These are phyloP conservation scores for Tulasnella sp. DNA, from an alignment of 768 basidiomycete genomes.

Conservation along the genomic window DNA sequence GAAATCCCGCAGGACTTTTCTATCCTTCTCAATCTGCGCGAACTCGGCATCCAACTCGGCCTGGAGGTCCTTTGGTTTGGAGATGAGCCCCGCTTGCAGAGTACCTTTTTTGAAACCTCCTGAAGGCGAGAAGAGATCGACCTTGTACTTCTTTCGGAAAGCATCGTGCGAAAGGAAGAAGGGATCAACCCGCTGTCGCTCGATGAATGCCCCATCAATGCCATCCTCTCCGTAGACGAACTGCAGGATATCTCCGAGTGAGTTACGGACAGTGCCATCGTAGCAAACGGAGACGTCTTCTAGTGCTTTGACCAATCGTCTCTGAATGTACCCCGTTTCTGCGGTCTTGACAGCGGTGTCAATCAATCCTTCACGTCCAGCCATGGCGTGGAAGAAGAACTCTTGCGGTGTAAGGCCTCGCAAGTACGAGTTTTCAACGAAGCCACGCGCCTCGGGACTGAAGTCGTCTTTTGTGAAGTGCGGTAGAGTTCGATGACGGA, in stretches of 20 bases:
- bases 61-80: conserved; percentile 78
- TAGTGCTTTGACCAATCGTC: conserved; percentile 93
- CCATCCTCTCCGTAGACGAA: conserved; percentile 98
- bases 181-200: conserved; percentile 89
- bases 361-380: conserved; percentile 96
- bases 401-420: conserved; percentile 96
- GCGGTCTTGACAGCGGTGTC: conserved; percentile 99
- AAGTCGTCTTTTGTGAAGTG: conserved; percentile 99
- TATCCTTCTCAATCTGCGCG: conserved; percentile 61
- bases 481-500: conserved; percentile 91
- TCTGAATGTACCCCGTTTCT: conserved; percentile 98
- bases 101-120: conserved; percentile 76
- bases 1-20: conserved; percentile 71
- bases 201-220: conserved; percentile 97
- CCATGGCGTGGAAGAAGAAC: conserved; percentile 99
- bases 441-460: conserved; percentile 94
- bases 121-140: conserved; percentile 72
- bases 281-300: conserved; percentile 98
- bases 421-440: conserved; percentile 98
- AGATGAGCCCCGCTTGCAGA: conserved; percentile 83
- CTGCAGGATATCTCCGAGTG: conserved; percentile 91
- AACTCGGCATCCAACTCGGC: conserved; percentile 77
- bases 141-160: conserved; percentile 90
- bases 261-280: conserved; percentile 96
- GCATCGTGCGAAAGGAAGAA: conserved; percentile 74